Evolutionary conservation across 495 filamentous ascomycete species (phyloP), one percentile per base, ranked within the genome.

Genomic region (Aspergillus saccharolyticus): DNA sequence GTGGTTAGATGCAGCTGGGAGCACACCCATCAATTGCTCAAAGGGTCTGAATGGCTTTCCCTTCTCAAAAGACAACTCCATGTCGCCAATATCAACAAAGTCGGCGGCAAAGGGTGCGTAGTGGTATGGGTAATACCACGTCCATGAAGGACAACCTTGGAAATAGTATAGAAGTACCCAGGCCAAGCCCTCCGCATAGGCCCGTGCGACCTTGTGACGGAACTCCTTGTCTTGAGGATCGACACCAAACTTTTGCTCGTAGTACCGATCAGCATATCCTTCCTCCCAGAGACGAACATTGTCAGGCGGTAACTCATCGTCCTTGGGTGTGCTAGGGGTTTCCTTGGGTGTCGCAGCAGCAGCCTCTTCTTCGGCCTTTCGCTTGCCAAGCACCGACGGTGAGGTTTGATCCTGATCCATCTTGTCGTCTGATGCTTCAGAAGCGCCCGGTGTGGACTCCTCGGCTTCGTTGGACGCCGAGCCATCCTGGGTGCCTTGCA

Each of bases 131-230:
- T 96, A 99, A 67, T 91, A 99, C 94, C 94, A 99, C 51, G 87
- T 93, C 94, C 95, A 97, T 2, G 90, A 96, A 12, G 95, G 90
- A 64, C 94, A 97, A 17, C 95, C 94, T 71, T 99, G 94, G 69
- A 96, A 95, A 70, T 99, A 99, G 67, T 99, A 99, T 17, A 87
- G 78, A 21, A 99, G 75, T n/a, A 97, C 94, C 94, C 95, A 99
- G 33, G 88, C 88, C n/a, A 97, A 82, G 47, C 94, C 94, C 76
- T 96, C 89, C n/a, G 91, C 90, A 70, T 99, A 99, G 16, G 88
- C 83, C 49, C 85, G 82, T n/a, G 86, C 94, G 63, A 99, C 95
- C 69, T 94, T 86, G 71, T 91, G 87, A 54, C 94, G 85, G 73
- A 97, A 97, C 50, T 84, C 90, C 50, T 86, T 74, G 69, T 99